Evolutionary conservation across 768 basidiomycete species (phyloP), one percentile per base, ranked within the genome.

Genomic region (Suillus discolor): DNA sequence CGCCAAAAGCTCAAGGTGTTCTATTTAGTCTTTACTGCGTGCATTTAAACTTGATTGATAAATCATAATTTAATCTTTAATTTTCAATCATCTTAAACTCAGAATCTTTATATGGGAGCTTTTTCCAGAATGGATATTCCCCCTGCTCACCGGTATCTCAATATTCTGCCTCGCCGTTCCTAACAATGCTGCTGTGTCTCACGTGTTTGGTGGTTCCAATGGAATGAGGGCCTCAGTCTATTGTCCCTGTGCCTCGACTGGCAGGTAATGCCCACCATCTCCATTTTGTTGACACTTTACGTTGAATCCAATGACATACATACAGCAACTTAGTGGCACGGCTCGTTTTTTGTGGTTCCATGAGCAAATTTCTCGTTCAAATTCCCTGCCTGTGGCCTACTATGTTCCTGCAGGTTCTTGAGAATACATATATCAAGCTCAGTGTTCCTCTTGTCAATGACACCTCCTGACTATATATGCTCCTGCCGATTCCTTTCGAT

Each of bases 151-250:
- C 7, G 86, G 85, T 39, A 78, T 88, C 63, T 84, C 83, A 20
- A 80, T 88, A 38, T 83, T 87, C 75, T 87, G 87, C 68, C 78
- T 87, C 31, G 85, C 81, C 1, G 79, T 82, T 57, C 81, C 80
- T 51, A 75, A 87, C 20, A 84, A 79, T 61, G 69, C 83, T 0
- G 79, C 80, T 73, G 79, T 88, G 65, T 83, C 86, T 0, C 79
- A 83, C 34, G 76, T 88, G 38, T 88, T 89, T 69, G 88, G 87
- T 61, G 88, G 88, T 47, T 85, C 82, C 45, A 83, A 85, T 41
- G 87, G 82, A 88, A 89, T 63, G 87, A 89, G 73, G 87, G 88
- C 11, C 80, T 89, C 47, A 88, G 87, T 13, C 74, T 85, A 61
- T 82, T 89, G 53, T 81, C 87, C 2, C 71, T 89, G 47, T 87